Conservation (phyloP, 306 rosid genomes). For the Castanea sativa region DNA sequence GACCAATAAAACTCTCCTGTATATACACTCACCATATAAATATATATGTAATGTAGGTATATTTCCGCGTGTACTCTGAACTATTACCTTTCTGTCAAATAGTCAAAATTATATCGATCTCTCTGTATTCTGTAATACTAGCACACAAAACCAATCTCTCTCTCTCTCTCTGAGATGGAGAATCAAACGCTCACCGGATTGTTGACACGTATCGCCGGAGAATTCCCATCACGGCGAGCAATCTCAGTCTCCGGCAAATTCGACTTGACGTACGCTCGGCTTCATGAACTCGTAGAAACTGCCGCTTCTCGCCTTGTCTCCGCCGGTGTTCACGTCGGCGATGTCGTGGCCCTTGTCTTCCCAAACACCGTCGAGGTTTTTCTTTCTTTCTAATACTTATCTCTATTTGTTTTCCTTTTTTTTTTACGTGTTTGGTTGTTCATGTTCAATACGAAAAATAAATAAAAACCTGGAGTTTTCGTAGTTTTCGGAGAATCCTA, state of each 20-base stretch:
- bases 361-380: conserved; percentile 75
- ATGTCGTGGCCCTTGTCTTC: conserved; percentile 83
- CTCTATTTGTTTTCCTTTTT: background rate
- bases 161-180: conserved; percentile 33
- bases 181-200: conserved; percentile 49
- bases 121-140: no score
- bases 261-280: conserved; percentile 56
- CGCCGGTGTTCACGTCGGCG: conserved; percentile 56
- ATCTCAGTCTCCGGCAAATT: conserved; percentile 59
- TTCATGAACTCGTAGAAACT: conserved; percentile 47
- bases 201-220: conserved; percentile 38
- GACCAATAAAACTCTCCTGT: background rate
- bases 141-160: background rate
- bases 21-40: background rate
- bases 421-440: background rate
- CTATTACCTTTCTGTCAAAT: no score
- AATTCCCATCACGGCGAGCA: conserved; percentile 59
- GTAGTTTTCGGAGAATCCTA: no score
- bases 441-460: background rate
- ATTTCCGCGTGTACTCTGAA: background rate
- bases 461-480: no score
- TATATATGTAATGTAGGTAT: no score
- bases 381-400: background rate
- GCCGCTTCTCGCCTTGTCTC: conserved; percentile 59
- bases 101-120: no score